Percentiles rank a stretch among this genome's conserved stretches.
Evolutionary conservation across 306 rosid species (phyloP).

Genomic region (Citrullus colocynthis): DNA sequence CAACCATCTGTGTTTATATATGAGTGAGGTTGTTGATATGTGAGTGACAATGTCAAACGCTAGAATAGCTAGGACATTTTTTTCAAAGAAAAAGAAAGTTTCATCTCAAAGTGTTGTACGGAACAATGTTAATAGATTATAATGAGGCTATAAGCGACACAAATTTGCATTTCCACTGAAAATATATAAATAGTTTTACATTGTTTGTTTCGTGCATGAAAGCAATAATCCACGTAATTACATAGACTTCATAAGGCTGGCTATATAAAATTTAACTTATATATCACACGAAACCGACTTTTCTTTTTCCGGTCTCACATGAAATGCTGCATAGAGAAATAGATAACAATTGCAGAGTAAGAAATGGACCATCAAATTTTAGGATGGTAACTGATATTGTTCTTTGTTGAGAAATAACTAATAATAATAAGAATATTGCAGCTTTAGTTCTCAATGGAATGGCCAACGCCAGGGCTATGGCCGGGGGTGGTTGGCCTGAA

Average conservation of each 20-base stretch:
- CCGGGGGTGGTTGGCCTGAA: conserved; percentile 28
- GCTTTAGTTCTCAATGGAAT: conserved; percentile 16
- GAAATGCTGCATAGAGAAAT: not conserved
- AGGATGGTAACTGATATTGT: too few relatives aligned
- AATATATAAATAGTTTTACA: not conserved
- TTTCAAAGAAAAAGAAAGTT: too few relatives aligned
- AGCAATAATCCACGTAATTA: not conserved
- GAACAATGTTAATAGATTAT: too few relatives aligned
- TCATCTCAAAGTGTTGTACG: too few relatives aligned
- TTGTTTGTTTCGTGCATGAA: not conserved
- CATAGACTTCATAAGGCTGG: not conserved
- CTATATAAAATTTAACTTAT: not conserved
- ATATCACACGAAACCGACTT: not conserved
- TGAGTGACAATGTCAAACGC: too few relatives aligned
- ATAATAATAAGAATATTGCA: not conserved
- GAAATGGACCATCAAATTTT: too few relatives aligned
- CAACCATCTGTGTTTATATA: too few relatives aligned
- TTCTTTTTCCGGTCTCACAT: not conserved
- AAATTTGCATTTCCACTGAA: not conserved
- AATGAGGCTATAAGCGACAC: not conserved
- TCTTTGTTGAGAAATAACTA: not conserved
- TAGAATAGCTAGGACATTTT: too few relatives aligned
- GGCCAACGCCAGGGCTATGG: conserved; percentile 63
- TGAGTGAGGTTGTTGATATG: too few relatives aligned
- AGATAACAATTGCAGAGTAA: too few relatives aligned